Evolutionary conservation across 768 basidiomycete species (phyloP).

Genomic region (Panaeolus cyanescens): DNA sequence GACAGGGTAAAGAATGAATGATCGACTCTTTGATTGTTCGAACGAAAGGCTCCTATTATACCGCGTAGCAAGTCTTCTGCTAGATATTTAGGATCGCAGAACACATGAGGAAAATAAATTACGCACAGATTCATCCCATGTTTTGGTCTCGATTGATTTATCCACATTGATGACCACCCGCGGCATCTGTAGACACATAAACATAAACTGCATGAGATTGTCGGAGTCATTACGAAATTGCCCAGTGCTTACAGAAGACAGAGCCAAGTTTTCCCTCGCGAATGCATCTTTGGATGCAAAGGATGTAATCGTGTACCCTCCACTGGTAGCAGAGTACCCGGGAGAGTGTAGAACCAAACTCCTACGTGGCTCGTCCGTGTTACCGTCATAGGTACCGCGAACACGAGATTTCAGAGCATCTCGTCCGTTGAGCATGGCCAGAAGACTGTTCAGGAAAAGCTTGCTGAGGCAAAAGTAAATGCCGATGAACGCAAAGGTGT

Average conservation of each 20-base stretch:
- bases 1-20: background rate
- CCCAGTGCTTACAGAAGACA: background rate
- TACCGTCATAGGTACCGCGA: background rate
- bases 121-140: background rate
- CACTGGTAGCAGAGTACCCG: background rate
- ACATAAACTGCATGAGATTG: background rate
- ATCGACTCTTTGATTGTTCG: background rate
- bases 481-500: constrained; percentile 44
- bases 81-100: background rate
- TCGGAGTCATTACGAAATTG: background rate
- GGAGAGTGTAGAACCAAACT: background rate
- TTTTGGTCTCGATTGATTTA: background rate
- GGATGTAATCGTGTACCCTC: background rate
- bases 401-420: constrained; percentile 16
- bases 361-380: background rate
- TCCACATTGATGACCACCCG: background rate
- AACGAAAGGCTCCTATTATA: background rate
- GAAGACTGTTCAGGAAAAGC: constrained; percentile 33
- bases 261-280: background rate
- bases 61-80: background rate
- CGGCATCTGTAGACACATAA: background rate
- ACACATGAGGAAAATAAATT: background rate
- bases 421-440: constrained; percentile 31
- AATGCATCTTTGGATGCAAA: background rate
- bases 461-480: constrained; percentile 50